Evolutionary conservation across 768 basidiomycete species (phyloP), one percentile per base, ranked within the genome.

Genomic region (Ephemerocybe angulata): DNA sequence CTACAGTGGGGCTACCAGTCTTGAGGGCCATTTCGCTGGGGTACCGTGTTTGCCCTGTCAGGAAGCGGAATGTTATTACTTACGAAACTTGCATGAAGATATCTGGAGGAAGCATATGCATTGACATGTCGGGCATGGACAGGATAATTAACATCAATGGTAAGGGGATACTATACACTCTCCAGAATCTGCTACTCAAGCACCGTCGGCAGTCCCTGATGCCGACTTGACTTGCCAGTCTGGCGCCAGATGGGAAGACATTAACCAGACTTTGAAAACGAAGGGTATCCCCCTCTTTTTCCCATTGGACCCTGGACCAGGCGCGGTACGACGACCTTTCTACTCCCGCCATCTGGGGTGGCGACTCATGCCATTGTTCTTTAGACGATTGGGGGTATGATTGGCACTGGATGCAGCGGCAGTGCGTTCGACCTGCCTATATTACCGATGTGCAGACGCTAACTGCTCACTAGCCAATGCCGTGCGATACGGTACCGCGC

Each of bases 331-430:
- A n/a, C n/a, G n/a, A n/a, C n/a, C n/a, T n/a, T n/a, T n/a, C n/a
- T n/a, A n/a, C n/a, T 59, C n/a, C 22, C 21, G 33, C 42, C 33
- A n/a, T 21, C 24, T 29, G 7, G 13, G 44, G 41, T 35, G 17
- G n/a, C 50, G 53, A 19, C 4, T 38, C 30, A 35, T 24, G 19
- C 24, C 35, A 17, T 28, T 25, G 25, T 31, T 56, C 43, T 30
- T 35, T 62, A 88, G 76, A 90, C 90, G 13, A 90, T 93, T 58
- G 92, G 91, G 11, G 90, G 92, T 5, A 93, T 93, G 90, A 84
- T 90, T 49, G 86, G 86, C 8, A 94, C 91, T 1, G 90, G 90
- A 8, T 93, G 90, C 63, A 86, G 84, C 47, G 91, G 90, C 50
- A 93, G 91, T 81, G 70, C 78, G 81, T 77, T 62, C 33, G 51